A percentile compares a stretch with the other conserved stretches of the same genome.
Conservation (phyloP, 2,329 filamentous ascomycete genomes). For the Arthrobotrys pseudoclavata region DNA sequence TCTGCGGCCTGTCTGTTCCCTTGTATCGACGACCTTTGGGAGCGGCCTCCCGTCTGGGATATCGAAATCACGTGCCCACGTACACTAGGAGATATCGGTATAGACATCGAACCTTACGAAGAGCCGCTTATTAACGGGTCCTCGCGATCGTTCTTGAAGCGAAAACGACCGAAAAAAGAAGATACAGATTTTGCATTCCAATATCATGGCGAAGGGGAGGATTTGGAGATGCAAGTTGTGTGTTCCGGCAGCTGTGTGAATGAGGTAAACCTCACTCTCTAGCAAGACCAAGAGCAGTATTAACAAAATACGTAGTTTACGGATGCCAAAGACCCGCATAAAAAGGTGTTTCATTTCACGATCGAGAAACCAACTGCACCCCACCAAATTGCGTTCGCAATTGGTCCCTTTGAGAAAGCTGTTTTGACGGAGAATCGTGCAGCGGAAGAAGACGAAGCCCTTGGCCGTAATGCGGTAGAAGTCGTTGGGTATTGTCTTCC, state of each 20-base stretch:
- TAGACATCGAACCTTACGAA: constrained; percentile 56
- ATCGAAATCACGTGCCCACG: constrained; percentile 87
- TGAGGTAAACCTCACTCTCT: constrained; percentile 70
- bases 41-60: constrained; percentile 83
- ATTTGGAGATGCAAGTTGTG: constrained; percentile 88
- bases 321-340: constrained; percentile 81
- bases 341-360: constrained; percentile 89
- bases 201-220: constrained; percentile 81
- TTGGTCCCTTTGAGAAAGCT: constrained; percentile 94
- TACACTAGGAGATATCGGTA: constrained; percentile 80
- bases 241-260: constrained; percentile 91
- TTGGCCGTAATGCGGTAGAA: constrained; percentile 88
- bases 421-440: constrained; percentile 90
- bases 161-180: constrained; percentile 60
- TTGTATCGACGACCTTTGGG: constrained; percentile 86
- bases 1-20: constrained; percentile 90
- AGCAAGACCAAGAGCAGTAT: background rate
- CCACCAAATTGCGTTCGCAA: constrained; percentile 90
- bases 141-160: constrained; percentile 63
- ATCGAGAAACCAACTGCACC: constrained; percentile 81
- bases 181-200: constrained; percentile 66
- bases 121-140: constrained; percentile 56
- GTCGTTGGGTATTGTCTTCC: constrained; percentile 93
- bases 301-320: constrained; percentile 68
- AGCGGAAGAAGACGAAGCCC: constrained; percentile 89